Base-by-base conservation (phyloP, 2,329 filamentous ascomycete species). In the Bipolaris sorokiniana region DNA sequence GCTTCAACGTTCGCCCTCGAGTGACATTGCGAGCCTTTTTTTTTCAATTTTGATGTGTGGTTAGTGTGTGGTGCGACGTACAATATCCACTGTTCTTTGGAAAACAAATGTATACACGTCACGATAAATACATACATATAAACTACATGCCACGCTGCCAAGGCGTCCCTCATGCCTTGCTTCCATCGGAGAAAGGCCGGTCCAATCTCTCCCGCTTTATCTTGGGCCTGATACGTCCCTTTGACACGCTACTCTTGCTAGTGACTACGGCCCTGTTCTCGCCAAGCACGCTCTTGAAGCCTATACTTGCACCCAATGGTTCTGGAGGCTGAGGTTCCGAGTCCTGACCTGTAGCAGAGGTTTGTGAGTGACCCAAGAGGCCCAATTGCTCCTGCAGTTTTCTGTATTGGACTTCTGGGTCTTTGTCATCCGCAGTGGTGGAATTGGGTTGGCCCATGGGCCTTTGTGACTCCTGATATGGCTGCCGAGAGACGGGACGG, bases 401-500 rank as follows among this genome's bases (percentile, higher is more conserved):
- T 33, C 52, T 42, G 49, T 62, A 62, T 48, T 64, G 59, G 5
- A 52, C 11, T 49, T 62, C 62, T n/a, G 61, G 56, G 13, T 63
- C 56, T 33, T 42, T 41, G 1, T n/a, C 5, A 20, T 53, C 52
- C 13, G 23, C 9, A 36, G 31, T n/a, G 42, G 18, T 11, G 18
- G 18, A 15, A 40, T 18, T 16, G 9, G 53, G 7, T 23, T 31
- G 36, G 26, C 16, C 23, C 11, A 10, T 45, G 1, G n/a, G 23
- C 18, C 36, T 33, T 46, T 20, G 31, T 20, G 20, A 31, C 28
- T 33, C 15, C 15, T 38, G 23, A 13, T 28, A 26, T 11, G 37
- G 26, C 28, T 49, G 42, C 34, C 40, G 13, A n/a, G 54, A 44
- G 28, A 26, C 42, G 9, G 11, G 5, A 38, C 31, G 7, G 15